A percentile compares a stretch with the other conserved stretches of the same genome.
phyloP scores from a whole-genome alignment of 148 eudicot genomes.

The Silene latifolia region DNA sequence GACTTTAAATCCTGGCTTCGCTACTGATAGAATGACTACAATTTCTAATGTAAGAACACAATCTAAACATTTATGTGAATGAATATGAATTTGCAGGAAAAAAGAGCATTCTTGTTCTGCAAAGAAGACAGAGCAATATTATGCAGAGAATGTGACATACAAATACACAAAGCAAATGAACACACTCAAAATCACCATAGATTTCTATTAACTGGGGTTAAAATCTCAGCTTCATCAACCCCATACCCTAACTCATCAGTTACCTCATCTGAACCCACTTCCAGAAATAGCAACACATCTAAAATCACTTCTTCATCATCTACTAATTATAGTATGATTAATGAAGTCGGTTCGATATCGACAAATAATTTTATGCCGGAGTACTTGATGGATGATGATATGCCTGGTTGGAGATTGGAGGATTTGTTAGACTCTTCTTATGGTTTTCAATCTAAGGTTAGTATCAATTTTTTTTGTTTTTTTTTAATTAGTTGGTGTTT shows the following conservation, averaged over 20 bases:
- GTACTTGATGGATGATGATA: constrained; percentile 49
- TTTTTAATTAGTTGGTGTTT: background rate
- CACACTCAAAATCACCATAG: constrained; percentile 53
- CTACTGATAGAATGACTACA: no score
- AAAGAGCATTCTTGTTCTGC: constrained; percentile 62
- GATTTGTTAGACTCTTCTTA: constrained; percentile 58
- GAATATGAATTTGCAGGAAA: constrained; percentile 35
- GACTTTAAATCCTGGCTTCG: no score
- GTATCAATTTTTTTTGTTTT: background rate
- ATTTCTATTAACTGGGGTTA: constrained; percentile 59
- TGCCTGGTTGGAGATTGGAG: constrained; percentile 73
- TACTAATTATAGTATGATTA: constrained; percentile 20
- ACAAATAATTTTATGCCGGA: constrained; percentile 46
- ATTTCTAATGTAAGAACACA: no score
- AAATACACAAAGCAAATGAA: constrained; percentile 62
- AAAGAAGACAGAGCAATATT: constrained; percentile 72
- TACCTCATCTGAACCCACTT: constrained; percentile 1
- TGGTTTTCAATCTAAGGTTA: constrained; percentile 51
- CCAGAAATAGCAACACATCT: background rate
- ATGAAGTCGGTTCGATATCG: constrained; percentile 43
- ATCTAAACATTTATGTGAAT: background rate
- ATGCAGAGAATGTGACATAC: constrained; percentile 64
- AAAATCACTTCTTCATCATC: constrained; percentile 6
- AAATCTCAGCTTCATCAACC: constrained; percentile 41
- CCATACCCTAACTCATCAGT: constrained; percentile 29